Evolutionary conservation across 2,329 filamentous ascomycete genomes (phyloP), one percentile per base, ranked within the genome.

Genomic region (Aphanoascus verrucosus): DNA sequence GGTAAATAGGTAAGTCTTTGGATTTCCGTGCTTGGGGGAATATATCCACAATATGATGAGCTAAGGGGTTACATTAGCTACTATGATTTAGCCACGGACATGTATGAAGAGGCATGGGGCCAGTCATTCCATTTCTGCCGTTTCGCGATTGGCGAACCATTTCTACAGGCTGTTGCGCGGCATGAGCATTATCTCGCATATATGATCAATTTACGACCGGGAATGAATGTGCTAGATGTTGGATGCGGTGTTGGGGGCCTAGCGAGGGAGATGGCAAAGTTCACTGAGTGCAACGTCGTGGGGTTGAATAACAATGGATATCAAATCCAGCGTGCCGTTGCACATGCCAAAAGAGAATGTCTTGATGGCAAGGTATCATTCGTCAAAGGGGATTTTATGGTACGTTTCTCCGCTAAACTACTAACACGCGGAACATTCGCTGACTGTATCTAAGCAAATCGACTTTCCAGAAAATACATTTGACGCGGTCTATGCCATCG

Each of bases 231-330:
- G 2, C 56, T 67, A 7, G 65, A 67, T 47, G 62, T 66, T 20
- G 65, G 64, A 5, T 66, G 65, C 41, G 65, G 65, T 3, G 61
- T 66, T 31, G 64, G 64, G 8, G 61, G 58, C 2, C 64, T 64
- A 1, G 63, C 64, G 1, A 49, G 64, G 8, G 62, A 65, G 50
- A 63, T 67, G 14, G 63, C 64, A 6, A 58, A 47, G 0, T 62
- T 65, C 38, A 59, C 60, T 1, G 63, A 63, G 4, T 63, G 60
- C 34, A 53, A 61, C 17, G 58, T 66, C 8, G 59, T 63, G 0
- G 65, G 64, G 0, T 20, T 67, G 14, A 65, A 58, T 11, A 64
- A 63, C 47, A 66, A 65, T 45, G 58, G 60, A 20, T 56, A 57
- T 46, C 65, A 65, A 34, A 58, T 67, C 17, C 58, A 63, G 23